phyloP scores from a whole-genome alignment of 2,329 filamentous ascomycete species.

The Lecanoromycetidae sp. region DNA sequence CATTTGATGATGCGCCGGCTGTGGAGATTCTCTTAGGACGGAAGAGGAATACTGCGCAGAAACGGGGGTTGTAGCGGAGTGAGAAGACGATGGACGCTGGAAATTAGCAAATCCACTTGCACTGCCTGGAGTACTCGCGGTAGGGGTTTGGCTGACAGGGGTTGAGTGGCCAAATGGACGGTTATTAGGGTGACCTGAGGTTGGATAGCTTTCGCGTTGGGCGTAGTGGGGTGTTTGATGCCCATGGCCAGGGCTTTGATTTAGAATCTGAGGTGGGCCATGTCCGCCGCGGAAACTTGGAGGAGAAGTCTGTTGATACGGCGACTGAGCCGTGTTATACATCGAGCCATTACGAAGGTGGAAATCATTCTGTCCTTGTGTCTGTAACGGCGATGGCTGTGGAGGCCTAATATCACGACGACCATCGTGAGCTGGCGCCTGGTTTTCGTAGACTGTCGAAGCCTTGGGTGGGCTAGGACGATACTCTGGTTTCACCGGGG shows the following conservation, averaged over 20 bases:
- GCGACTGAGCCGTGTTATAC: constrained; percentile 29
- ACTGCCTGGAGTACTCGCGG: constrained; percentile 25
- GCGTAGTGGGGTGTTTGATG: constrained; percentile 24
- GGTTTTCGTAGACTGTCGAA: background rate
- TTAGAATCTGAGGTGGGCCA: constrained; percentile 17
- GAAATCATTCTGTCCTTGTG: constrained; percentile 27
- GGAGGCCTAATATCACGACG: constrained; percentile 21
- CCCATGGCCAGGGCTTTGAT: constrained; percentile 25
- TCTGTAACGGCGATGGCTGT: constrained; percentile 34
- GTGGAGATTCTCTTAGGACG: constrained; percentile 27
- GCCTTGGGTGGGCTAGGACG: constrained; percentile 1
- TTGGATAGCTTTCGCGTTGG: constrained; percentile 28
- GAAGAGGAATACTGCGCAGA: constrained; percentile 25
- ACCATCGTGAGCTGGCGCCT: background rate
- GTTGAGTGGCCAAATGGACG: constrained; percentile 21
- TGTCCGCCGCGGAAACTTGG: constrained; percentile 24
- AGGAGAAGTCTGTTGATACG: constrained; percentile 30
- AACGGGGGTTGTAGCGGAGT: constrained; percentile 28
- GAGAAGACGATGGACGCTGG: constrained; percentile 29
- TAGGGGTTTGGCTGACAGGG: constrained; percentile 31
- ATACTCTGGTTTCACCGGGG: constrained; percentile 6
- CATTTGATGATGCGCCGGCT: constrained; percentile 23
- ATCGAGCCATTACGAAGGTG: constrained; percentile 33
- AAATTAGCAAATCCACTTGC: constrained; percentile 29
- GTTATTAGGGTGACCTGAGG: constrained; percentile 19